Evolutionary conservation across 148 eudicot species (phyloP).

Genomic region (Nepenthes mirabilis): DNA sequence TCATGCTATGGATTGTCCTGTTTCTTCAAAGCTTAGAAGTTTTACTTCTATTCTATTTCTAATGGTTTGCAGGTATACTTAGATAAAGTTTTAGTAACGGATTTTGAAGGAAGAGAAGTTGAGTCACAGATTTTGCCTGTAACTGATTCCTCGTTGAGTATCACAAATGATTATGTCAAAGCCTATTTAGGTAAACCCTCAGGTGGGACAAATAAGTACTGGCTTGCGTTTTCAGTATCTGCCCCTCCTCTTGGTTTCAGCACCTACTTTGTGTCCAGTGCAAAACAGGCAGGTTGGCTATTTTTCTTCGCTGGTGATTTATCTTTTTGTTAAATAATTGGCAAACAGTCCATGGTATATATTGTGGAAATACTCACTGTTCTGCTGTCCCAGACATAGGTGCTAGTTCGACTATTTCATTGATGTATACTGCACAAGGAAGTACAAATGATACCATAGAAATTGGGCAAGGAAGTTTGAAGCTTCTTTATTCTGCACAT

Average conservation of each 20-base stretch:
- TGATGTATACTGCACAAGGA: constrained; percentile 18
- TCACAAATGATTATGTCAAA: constrained; percentile 43
- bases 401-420: constrained; percentile 28
- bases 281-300: constrained; percentile 38
- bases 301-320: constrained; percentile 3
- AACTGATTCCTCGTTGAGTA: constrained; percentile 33
- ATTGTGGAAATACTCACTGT: neutral
- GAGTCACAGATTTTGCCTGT: constrained; percentile 71
- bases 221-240: constrained; percentile 83
- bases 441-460: constrained; percentile 28
- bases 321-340: neutral
- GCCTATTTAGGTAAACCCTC: constrained; percentile 53
- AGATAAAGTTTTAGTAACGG: constrained; percentile 47
- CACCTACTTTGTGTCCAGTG: constrained; percentile 50
- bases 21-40: neutral
- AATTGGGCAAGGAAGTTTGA: constrained; percentile 74
- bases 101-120: constrained; percentile 54
- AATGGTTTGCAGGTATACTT: constrained; percentile 36
- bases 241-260: constrained; percentile 90
- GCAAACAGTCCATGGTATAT: neutral
- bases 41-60: neutral
- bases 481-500: constrained; percentile 50
- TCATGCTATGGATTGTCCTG: neutral
- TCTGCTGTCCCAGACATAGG: constrained; percentile 21
- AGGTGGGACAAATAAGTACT: constrained; percentile 29